Conservation (phyloP, 768 basidiomycete genomes). For the Boletus edulis region DNA sequence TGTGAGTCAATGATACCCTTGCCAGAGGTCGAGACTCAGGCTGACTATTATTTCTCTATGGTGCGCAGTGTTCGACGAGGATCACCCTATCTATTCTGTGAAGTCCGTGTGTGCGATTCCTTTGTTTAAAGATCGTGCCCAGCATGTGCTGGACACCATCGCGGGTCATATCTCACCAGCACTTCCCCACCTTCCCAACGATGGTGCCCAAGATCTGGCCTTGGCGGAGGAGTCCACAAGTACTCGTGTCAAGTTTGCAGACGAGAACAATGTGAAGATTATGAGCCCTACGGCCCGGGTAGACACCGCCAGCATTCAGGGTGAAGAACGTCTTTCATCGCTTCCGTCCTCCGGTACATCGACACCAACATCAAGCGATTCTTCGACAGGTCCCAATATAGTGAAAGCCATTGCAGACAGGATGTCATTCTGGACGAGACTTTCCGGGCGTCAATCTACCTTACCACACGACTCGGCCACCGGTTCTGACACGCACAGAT, state of each 20-base stretch:
- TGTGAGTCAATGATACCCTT: slow-evolving; percentile 43
- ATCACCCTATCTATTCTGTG: slow-evolving; percentile 62
- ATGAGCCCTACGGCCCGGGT: slow-evolving; percentile 36
- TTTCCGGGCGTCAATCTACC: slow-evolving; percentile 46
- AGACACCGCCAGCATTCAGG: neutral
- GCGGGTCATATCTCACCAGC: slow-evolving; percentile 45
- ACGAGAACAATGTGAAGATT: slow-evolving; percentile 44
- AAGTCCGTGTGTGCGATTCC: slow-evolving; percentile 73
- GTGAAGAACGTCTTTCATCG: slow-evolving; percentile 10
- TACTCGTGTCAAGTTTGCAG: slow-evolving; percentile 54
- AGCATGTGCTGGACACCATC: slow-evolving; percentile 48
- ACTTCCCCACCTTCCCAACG: slow-evolving; percentile 39
- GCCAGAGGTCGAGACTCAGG: neutral
- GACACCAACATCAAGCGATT: slow-evolving; percentile 48
- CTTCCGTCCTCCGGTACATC: slow-evolving; percentile 51
- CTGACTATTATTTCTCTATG: neutral
- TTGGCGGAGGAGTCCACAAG: slow-evolving; percentile 7
- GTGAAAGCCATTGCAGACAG: slow-evolving; percentile 62
- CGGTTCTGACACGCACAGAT: slow-evolving; percentile 20
- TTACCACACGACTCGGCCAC: slow-evolving; percentile 13
- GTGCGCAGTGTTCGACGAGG: slow-evolving; percentile 61
- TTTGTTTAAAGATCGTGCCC: slow-evolving; percentile 62
- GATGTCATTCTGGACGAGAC: slow-evolving; percentile 72
- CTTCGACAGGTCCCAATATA: slow-evolving; percentile 46
- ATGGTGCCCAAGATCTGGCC: slow-evolving; percentile 21